Conservation (phyloP, 176 grass and related monocot genomes). For the Calamus simplicifolius region DNA sequence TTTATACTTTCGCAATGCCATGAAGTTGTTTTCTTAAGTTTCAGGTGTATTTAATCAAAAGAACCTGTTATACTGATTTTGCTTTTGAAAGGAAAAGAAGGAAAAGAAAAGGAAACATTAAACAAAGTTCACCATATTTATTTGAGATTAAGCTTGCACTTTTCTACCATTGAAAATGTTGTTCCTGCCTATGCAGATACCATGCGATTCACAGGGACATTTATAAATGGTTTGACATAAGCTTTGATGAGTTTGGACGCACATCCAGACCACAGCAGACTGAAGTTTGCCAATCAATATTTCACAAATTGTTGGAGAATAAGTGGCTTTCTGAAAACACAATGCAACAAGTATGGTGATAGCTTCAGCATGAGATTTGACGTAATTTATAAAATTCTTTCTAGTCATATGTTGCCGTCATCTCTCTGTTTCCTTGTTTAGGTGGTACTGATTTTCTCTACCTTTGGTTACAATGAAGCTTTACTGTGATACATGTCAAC, state of each 20-base stretch:
- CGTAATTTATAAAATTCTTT: not conserved
- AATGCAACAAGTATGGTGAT: slow-evolving; percentile 67
- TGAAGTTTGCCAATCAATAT: slow-evolving; percentile 84
- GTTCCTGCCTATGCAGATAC: slow-evolving; percentile 47
- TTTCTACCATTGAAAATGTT: slow-evolving; percentile 10
- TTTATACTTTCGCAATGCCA: too few species aligned
- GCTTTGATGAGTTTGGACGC: slow-evolving; percentile 92
- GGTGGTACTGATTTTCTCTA: slow-evolving; percentile 9
- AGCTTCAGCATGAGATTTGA: not conserved
- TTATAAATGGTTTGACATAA: slow-evolving; percentile 96
- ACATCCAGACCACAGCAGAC: slow-evolving; percentile 79
- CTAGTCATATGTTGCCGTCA: not conserved
- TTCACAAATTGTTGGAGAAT: slow-evolving; percentile 85
- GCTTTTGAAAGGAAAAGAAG: too few species aligned
- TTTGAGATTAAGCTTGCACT: slow-evolving; percentile 1
- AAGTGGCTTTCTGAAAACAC: slow-evolving; percentile 94
- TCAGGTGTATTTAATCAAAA: too few species aligned
- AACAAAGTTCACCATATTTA: not conserved
- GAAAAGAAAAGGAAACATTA: not conserved
- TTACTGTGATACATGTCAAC: slow-evolving; percentile 75
- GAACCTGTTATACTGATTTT: too few species aligned
- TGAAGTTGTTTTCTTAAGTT: too few species aligned
- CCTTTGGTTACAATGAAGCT: slow-evolving; percentile 31
- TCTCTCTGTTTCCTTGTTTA: slow-evolving; percentile 16
- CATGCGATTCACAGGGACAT: slow-evolving; percentile 80